phyloP scores from a whole-genome alignment of 768 basidiomycete species.

The Leccinellum albellum region DNA sequence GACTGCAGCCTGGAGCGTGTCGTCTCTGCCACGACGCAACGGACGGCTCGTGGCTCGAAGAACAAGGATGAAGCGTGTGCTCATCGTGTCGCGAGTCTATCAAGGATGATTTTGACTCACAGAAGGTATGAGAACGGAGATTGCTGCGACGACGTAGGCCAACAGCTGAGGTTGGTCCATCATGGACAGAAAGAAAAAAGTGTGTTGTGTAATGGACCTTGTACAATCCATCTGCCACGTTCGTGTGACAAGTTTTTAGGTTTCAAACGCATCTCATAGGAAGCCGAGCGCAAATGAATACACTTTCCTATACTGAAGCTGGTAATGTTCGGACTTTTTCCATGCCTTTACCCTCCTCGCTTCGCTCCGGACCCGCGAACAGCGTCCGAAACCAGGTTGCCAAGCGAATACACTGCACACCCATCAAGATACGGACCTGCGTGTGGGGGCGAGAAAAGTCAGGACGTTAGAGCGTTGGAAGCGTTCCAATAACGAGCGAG shows the following conservation, averaged over 20 bases:
- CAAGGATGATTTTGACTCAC: slow-evolving; percentile 24
- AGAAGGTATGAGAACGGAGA: slow-evolving; percentile 21
- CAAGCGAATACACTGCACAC: no score
- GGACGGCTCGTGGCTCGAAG: slow-evolving; percentile 71
- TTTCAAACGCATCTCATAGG: no score
- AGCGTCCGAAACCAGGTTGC: no score
- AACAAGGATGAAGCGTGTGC: slow-evolving; percentile 84
- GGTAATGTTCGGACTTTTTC: no score
- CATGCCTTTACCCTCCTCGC: no score
- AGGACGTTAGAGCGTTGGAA: no score
- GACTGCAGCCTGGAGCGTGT: slow-evolving; percentile 36
- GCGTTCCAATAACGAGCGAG: no score
- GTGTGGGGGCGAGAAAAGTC: no score
- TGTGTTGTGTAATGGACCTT: background rate
- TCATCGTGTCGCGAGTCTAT: slow-evolving; percentile 44
- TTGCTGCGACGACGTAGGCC: slow-evolving; percentile 17
- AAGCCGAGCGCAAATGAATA: no score
- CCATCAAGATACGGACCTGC: no score
- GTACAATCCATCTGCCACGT: background rate
- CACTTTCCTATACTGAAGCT: no score
- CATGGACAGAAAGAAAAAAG: background rate
- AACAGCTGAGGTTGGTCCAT: slow-evolving; percentile 27
- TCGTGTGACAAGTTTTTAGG: background rate
- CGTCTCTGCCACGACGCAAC: slow-evolving; percentile 66
- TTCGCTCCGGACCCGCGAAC: no score